Conservation (phyloP, 441 rosid species). For the Erodium moschatum region DNA sequence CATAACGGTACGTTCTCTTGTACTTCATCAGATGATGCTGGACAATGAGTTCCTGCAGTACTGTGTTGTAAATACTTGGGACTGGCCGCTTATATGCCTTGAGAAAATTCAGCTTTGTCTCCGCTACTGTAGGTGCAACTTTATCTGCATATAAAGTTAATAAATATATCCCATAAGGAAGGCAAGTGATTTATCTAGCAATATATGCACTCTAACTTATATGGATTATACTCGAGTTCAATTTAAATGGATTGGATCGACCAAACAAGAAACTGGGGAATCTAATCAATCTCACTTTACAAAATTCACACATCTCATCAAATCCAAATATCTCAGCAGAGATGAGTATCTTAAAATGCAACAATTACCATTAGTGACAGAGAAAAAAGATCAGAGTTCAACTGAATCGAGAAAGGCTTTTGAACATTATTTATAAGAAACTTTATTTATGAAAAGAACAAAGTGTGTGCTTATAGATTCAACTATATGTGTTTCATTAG, state of each 20-base stretch:
- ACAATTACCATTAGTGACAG: not conserved
- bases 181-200: not conserved
- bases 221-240: not conserved
- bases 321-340: not conserved
- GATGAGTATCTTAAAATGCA: not conserved
- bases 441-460: not conserved
- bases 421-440: not conserved
- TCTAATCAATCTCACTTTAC: not conserved
- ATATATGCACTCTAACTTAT: not conserved
- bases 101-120: conserved; percentile 69
- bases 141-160: conserved; percentile 35
- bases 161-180: conserved; percentile 8
- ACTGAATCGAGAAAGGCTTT: not conserved
- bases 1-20: conserved; percentile 72
- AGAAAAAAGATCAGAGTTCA: not conserved
- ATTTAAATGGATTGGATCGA: not conserved
- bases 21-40: conserved; percentile 91
- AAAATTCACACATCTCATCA: not conserved
- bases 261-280: not conserved
- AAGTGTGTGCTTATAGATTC: not conserved
- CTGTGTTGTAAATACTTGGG: conserved; percentile 84
- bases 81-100: conserved; percentile 75
- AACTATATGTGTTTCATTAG: not conserved
- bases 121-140: conserved; percentile 56
- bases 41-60: conserved; percentile 79